Evolutionary conservation across 306 rosid genomes (phyloP), one percentile per base, ranked within the genome.

Genomic region (Quercus rubra): DNA sequence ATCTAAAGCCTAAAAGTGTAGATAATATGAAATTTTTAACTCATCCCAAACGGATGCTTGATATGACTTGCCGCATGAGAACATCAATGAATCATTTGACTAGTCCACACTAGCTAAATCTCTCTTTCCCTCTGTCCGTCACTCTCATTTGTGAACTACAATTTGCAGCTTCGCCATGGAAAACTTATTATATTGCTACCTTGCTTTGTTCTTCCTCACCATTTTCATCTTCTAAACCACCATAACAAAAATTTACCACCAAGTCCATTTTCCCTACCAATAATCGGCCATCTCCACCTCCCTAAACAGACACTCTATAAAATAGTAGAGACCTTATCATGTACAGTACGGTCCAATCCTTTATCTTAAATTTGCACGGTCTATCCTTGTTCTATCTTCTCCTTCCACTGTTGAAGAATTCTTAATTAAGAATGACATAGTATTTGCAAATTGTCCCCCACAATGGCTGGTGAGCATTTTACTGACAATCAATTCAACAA

Each of bases 251-350:
- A 77, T 15, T 51, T 75, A 3, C 91, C 93, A 54, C 89, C 92
- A 1, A 81, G 77, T 20, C 90, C 89, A 56, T 84, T 83, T 6
- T 18, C 82, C 20, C 55, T 87, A n/a, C 92, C 92, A 7, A 1
- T 85, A 56, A 78, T 89, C 41, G 90, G 88, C 2, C 89, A 89
- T 70, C 80, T 87, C 21, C 90, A 87, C 4, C 82, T 87, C 41
- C 74, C 82, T n/a, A 82, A 70, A 41, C 38, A 77, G 59, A 79
- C 86, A 6, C 54, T 84, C 1, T 78, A 79, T 33, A 71, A 46
- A 52, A 79, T 77, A 1, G 76, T 79, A 1, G 69, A 78, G 2
- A 63, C 54, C 0, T 85, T 87, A 6, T 23, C 82, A 1, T 18
- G 23, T 46, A 0, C 77, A 79, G 5, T 71, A 87, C 69, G 88